Evolutionary conservation across 2,329 filamentous ascomycete species (phyloP), one percentile per base, ranked within the genome.

Genomic region (Aspergillus novoparasiticus): DNA sequence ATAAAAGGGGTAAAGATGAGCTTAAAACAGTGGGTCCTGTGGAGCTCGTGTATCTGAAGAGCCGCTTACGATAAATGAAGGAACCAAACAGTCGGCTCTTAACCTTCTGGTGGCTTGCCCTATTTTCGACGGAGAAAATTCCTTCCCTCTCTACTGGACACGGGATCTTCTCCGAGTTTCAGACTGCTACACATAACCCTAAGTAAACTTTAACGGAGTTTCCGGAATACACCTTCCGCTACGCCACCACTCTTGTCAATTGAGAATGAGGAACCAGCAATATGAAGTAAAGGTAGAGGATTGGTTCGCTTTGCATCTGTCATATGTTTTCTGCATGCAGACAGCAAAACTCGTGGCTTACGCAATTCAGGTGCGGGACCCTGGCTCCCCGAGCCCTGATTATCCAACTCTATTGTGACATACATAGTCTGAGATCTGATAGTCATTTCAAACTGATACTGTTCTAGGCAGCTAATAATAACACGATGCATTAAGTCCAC

Each of bases 1-100:
- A 12, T 23, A 23, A 21, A 55, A 41, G 32, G 32, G 51, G 51
- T 28, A 55, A 55, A 39, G 32, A 55, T 55, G 51, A 55, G 51
- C 51, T 32, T 39, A 4, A n/a, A 21, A 19, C 51, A 21, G 51
- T 21, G 51, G 32, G n/a, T 6, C 5, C n/a, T 6, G 51, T 39
- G 51, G 51, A 39, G 21, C 32, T 39, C 32, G 51, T n/a, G n/a
- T 39, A 55, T 55, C 32, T 39, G 30, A 55, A 55, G 51, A 55
- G 30, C 51, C 51, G n/a, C 51, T 2, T 9, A 21, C 3, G 12
- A 34, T 21, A 11, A 54, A 55, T 39, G 21, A 19, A 55, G 36
- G 51, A 21, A 23, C 30, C 28, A 30, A 21, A 34, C 28, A 34
- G 19, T 51, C 32, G 51, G 51, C 4, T 55, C 30, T 54, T 54